These are phyloP conservation scores for Globisporangium polare DNA, from an alignment of 352 stramenopile species.

Conservation along the genomic window DNA sequence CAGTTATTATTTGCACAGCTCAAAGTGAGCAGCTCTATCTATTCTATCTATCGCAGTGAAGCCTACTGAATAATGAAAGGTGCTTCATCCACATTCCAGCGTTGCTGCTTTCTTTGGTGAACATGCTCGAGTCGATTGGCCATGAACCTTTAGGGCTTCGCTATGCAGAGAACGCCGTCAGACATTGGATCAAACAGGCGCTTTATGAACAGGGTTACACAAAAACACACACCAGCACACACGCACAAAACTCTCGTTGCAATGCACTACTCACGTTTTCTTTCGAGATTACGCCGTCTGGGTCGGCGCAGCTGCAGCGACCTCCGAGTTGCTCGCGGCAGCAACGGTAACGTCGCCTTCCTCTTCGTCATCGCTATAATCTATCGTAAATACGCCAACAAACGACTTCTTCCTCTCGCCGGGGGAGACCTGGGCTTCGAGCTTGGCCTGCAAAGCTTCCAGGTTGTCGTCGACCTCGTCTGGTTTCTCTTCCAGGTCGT, in stretches of 20 bases:
- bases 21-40: slow-evolving; percentile 4
- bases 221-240: neutral
- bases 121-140: neutral
- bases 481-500: slow-evolving; percentile 38
- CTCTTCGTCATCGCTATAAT: slow-evolving; percentile 75
- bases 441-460: slow-evolving; percentile 21
- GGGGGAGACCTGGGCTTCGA: slow-evolving; percentile 11
- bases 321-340: neutral
- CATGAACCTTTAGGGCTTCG: too few relatives aligned
- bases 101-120: neutral
- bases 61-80: slow-evolving; percentile 6
- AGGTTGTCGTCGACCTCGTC: slow-evolving; percentile 28
- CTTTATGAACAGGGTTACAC: slow-evolving; percentile 3
- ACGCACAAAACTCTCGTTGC: neutral
- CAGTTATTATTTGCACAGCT: slow-evolving; percentile 13
- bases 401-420: slow-evolving; percentile 42
- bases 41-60: slow-evolving; percentile 13
- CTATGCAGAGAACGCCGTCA: too few relatives aligned
- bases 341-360: slow-evolving; percentile 18
- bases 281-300: slow-evolving; percentile 7
- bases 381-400: slow-evolving; percentile 77
- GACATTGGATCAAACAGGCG: neutral
- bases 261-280: slow-evolving; percentile 7
- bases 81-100: neutral
- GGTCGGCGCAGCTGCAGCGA: slow-evolving; percentile 5